Evolutionary conservation across 306 rosid species (phyloP), one percentile per base, ranked within the genome.

Genomic region (Medicago ruthenica): DNA sequence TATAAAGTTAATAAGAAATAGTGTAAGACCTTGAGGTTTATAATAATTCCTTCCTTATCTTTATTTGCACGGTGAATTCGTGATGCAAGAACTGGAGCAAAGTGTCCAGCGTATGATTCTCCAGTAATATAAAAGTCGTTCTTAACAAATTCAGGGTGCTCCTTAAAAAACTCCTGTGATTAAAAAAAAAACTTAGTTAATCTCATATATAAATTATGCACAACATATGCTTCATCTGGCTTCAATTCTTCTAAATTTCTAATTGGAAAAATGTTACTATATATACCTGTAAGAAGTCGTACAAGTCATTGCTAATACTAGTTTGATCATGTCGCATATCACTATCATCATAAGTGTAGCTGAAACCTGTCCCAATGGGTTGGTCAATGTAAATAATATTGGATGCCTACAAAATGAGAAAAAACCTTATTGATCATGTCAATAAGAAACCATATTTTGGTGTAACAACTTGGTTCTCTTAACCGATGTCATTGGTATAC

Each of bases 51-150:
- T 82, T 88, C 64, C 15, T 88, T 90, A 21, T 76, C 81, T 72
- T 83, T 90, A 83, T 94, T 91, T 87, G 92, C 95, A 71, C 70
- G 78, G 64, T 85, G 89, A 82, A 94, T 73, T 24, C 96, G 79
- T 9, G 93, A 70, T 44, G 97, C 98, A 67, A 94, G 70, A 45
- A 97, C 98, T 2, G 98, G 98, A 86, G 90, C 79, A 81, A 90
- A 94, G 83, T 94, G 97, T 54, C 98, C 97, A 2, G 97, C 98
- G 1, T 94, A 94, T 21, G 98, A 94, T 81, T 94, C 98, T 73
- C 98, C 98, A 10, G 97, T 86, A 8, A 94, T 92, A 70, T 83
- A 94, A 57, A 94, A 94, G 24, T 92, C 95, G 72, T 90, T 94
- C 40, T 83, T 86, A 39, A 81, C 85, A 16, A 82, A 87, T 34